Percentiles rank a stretch among this genome's conserved stretches.
Conservation (phyloP, 2,329 filamentous ascomycete species). For the Aspergillus ustus region DNA sequence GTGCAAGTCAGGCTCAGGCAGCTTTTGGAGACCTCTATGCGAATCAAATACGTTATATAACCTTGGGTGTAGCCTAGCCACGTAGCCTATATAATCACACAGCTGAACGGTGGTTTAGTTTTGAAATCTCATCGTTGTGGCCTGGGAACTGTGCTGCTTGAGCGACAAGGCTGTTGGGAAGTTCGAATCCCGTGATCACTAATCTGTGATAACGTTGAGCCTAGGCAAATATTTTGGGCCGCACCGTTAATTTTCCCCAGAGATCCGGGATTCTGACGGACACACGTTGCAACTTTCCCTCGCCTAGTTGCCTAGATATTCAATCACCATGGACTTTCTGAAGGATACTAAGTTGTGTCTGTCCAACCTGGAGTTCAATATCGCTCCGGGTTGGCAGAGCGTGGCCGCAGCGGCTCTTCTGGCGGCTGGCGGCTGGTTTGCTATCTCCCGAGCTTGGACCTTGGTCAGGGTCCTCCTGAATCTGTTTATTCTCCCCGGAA, state of each 20-base stretch:
- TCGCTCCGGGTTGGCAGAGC: constrained; percentile 43
- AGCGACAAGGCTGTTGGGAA: not conserved
- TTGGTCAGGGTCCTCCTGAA: constrained; percentile 67
- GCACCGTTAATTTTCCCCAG: not conserved
- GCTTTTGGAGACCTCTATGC: not conserved
- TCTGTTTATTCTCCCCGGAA: constrained; percentile 67
- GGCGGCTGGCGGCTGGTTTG: constrained; percentile 61
- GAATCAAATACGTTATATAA: not conserved
- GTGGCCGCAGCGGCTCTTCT: constrained; percentile 42
- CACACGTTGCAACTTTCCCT: constrained; percentile 2
- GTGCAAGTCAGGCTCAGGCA: not conserved
- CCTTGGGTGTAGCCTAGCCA: not conserved
- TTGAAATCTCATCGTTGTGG: not conserved
- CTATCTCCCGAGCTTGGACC: constrained; percentile 62
- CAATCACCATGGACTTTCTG: constrained; percentile 38
- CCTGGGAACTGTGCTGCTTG: not conserved
- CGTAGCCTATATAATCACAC: not conserved
- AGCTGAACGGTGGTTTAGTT: not conserved
- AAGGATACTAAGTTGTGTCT: constrained; percentile 37
- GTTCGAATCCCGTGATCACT: not conserved
- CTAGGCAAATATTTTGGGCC: constrained; percentile 15
- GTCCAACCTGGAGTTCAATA: constrained; percentile 39
- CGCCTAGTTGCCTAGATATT: constrained; percentile 2
- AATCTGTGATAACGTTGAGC: constrained; percentile 1
- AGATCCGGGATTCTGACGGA: not conserved